Evolutionary conservation across 2,329 filamentous ascomycete genomes (phyloP).

Genomic region (Colletotrichum gloeosporioides): DNA sequence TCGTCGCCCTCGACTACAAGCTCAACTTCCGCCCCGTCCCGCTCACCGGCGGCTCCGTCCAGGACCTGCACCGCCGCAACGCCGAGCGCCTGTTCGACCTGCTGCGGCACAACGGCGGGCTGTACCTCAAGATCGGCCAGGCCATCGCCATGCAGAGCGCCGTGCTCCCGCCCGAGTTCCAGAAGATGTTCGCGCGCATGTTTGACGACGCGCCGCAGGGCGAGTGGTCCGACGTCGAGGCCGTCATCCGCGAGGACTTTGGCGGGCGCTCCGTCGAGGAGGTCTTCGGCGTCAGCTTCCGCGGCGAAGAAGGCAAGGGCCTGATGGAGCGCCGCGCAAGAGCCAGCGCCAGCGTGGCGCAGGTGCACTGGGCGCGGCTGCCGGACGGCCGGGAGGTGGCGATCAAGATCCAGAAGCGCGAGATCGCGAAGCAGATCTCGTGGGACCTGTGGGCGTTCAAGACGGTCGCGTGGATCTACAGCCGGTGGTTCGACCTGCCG

Average conservation of each 20-base stretch:
- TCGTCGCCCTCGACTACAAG: constrained; percentile 93
- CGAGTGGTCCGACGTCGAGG: constrained; percentile 82
- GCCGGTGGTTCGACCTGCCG: constrained; percentile 90
- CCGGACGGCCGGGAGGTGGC: constrained; percentile 90
- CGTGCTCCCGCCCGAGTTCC: constrained; percentile 90
- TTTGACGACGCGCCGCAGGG: constrained; percentile 98
- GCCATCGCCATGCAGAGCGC: constrained; percentile 98
- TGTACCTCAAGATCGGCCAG: constrained; percentile 98
- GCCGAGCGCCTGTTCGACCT: constrained; percentile 84
- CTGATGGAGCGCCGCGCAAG: constrained; percentile 65
- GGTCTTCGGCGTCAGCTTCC: constrained; percentile 89
- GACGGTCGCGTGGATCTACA: constrained; percentile 83
- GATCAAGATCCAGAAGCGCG: constrained; percentile 94
- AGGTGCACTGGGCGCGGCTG: constrained; percentile 93
- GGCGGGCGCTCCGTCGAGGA: constrained; percentile 83
- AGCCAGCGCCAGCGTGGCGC: constrained; percentile 89
- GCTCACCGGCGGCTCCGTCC: constrained; percentile 73
- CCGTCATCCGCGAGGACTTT: constrained; percentile 88
- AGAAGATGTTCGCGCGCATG: constrained; percentile 95
- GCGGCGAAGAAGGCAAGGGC: constrained; percentile 70
- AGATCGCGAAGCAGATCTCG: constrained; percentile 87
- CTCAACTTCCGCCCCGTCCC: constrained; percentile 90
- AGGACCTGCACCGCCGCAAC: constrained; percentile 81
- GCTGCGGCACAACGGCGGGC: constrained; percentile 83
- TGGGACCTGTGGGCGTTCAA: constrained; percentile 98